Base-by-base conservation (phyloP, 148 eudicot genomes). In the Silene uniflora region DNA sequence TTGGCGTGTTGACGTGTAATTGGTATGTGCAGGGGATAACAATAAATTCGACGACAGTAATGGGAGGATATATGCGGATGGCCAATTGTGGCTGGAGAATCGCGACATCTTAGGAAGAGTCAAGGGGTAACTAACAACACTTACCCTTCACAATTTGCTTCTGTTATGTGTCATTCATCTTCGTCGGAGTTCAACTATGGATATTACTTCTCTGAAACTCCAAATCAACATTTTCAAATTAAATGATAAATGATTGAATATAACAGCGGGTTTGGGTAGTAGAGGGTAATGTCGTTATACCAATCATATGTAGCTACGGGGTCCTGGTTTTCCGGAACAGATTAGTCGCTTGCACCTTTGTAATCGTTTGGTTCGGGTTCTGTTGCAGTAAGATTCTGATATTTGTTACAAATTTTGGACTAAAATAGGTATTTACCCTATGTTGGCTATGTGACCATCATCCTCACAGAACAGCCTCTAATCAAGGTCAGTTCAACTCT, bases 391-490 rank as follows among this genome's bases (percentile, higher is more conserved):
- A 32, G 35, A 32, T 32, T 4, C 5, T 65, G 29, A 29, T 6
- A 4, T 71, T 35, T 47, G 10, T 22, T n/a, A 52, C 27, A 62
- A 52, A 83, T 2, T 80, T 64, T 39, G 0, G 16, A 58, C 39
- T 47, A 66, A 35, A 46, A 82, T 78, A 81, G 84, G 81, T 75
- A 64, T 68, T 29, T 77, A 14, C 85, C 85, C 11, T 79, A 66
- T 46, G 56, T 75, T 61, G 82, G 82, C 17, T 90, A 87, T 86
- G 84, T 81, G 17, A 88, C 94, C 39, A 90, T 90, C 47, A 73
- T 88, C 49, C 75, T 90, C 87, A 84, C 90, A 47, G 90, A 88
- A 46, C 83, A 86, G 55, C 94, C 94, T 73, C 52, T 75, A 0
- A 49, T 79, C 54, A 83, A 76, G 85, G 85, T 79, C 12, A 67